Conservation (phyloP, 2,329 filamentous ascomycete species). For the Aspergillus ochraceoroseus region DNA sequence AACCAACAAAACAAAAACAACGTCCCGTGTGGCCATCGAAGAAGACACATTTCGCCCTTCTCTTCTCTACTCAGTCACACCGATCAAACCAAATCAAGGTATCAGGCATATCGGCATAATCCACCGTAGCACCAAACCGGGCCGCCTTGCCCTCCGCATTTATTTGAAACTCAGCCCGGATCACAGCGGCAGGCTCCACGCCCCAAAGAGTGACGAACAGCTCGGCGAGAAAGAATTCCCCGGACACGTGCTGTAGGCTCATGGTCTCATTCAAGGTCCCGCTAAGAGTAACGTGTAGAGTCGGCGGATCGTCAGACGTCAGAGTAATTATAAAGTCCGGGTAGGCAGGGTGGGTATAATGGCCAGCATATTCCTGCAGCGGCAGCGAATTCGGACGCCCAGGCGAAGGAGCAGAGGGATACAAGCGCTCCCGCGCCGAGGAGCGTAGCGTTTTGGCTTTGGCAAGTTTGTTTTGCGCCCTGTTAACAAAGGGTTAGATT, state of each 20-base stretch:
- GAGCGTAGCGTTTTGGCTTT: not conserved
- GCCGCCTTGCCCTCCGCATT: slow-evolving; percentile 6
- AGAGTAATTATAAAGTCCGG: not conserved
- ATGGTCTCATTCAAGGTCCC: slow-evolving; percentile 9
- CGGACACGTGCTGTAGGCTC: slow-evolving; percentile 17
- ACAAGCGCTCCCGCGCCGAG: not conserved
- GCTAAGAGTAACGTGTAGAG: slow-evolving; percentile 7
- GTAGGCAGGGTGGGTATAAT: not conserved
- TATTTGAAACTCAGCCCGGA: slow-evolving; percentile 17
- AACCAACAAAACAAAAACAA: too few species aligned
- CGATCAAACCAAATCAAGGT: not conserved
- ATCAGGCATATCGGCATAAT: not conserved
- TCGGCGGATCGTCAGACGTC: not conserved
- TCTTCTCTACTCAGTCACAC: too few species aligned
- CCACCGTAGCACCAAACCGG: slow-evolving; percentile 8
- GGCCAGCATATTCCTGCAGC: not conserved
- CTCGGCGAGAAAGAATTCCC: slow-evolving; percentile 21
- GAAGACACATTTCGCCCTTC: too few species aligned
- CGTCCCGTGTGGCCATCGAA: too few species aligned
- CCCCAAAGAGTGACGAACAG: slow-evolving; percentile 1
- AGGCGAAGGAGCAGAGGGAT: not conserved
- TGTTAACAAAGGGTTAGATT: not conserved
- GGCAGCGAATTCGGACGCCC: not conserved
- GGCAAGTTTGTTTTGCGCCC: not conserved
- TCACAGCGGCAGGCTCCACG: not conserved